Evolutionary conservation across 2,329 filamentous ascomycete genomes (phyloP), one percentile per base, ranked within the genome.

Genomic region (Eurotiales sp.): DNA sequence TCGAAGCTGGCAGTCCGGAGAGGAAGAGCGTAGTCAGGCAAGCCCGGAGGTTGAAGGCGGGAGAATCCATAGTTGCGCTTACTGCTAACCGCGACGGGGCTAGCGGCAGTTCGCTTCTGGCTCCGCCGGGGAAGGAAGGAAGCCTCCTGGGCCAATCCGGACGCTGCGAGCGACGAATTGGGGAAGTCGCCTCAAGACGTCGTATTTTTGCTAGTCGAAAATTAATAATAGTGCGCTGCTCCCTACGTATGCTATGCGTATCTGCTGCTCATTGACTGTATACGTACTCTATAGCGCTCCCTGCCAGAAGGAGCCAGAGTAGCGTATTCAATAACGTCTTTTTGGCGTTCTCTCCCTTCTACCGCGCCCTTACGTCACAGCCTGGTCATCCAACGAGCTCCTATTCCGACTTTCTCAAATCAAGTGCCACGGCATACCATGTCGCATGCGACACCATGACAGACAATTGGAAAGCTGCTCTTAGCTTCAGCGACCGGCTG

Each of bases 401-500:
- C 25, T 10, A 10, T 10, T 27, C 25, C 5, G 25, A 27, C 10
- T 10, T 37, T 37, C 15, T 2, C 34, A 15, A 19, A 19, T 19
- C 34, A 36, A n/a, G 2, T 10, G 3, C 8, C 14, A 34, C 4
- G 4, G 4, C 6, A 15, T 6, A 17, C 10, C 2, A n/a, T 36
- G n/a, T 15, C 32, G 32, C n/a, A 37, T 15, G 6, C 17, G 4
- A 27, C 46, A 47, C 21, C 17, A 54, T 50, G 52, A 4, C 30
- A 50, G 55, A 59, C 22, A 61, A 61, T 32, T 85, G 83, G 83
- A 78, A 72, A 59, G 63, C 64, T 19, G 67, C 69, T 2, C 66
- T 86, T 52, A 77, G 78, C 8, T 83, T 83, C 30, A 74, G 79
- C 11, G 79, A 84, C 48, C 76, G 86, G 51, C 82, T 86, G 64